Evolutionary conservation across 2,329 filamentous ascomycete species (phyloP), one percentile per base, ranked within the genome.

Genomic region (Raffaelea albimanens): DNA sequence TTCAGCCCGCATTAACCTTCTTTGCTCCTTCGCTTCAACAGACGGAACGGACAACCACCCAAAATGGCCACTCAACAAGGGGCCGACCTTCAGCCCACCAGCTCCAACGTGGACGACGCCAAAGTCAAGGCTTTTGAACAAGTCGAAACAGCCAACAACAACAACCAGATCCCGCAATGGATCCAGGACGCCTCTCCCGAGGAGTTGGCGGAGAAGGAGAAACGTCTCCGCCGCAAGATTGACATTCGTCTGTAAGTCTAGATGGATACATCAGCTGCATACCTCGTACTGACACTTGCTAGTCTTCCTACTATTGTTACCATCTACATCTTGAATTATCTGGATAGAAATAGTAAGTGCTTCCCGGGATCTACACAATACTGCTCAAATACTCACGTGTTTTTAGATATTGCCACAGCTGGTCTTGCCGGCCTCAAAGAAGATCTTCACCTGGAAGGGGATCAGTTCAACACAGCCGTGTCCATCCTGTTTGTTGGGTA

Each of bases 331-430:
- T 48, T 61, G n/a, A 58, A 59, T 52, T 61, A 55, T 41, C 56
- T 60, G 14, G 58, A 59, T 44, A 55, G 58, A 13, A 57, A 59
- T 20, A 7, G 7, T 29, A n/a, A n/a, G n/a, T n/a, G n/a, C n/a
- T n/a, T n/a, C n/a, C n/a, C n/a, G n/a, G n/a, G n/a, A n/a, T n/a
- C n/a, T n/a, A n/a, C n/a, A n/a, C n/a, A n/a, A n/a, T n/a, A n/a
- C n/a, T n/a, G n/a, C n/a, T n/a, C n/a, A n/a, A n/a, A n/a, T n/a
- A n/a, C n/a, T n/a, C n/a, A n/a, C n/a, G n/a, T n/a, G n/a, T n/a
- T n/a, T n/a, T n/a, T n/a, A n/a, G 60, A 63, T 44, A 63, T 63
- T 22, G 59, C 59, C 23, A 61, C 62, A 49, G 58, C 61, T 19
- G 58, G 57, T 56, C 55, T 64, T 49, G 51, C 58, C 52, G 53